These are phyloP conservation scores for Backusella morwellensis DNA, from an alignment of 192 early-diverging fungal species.

Conservation along the genomic window DNA sequence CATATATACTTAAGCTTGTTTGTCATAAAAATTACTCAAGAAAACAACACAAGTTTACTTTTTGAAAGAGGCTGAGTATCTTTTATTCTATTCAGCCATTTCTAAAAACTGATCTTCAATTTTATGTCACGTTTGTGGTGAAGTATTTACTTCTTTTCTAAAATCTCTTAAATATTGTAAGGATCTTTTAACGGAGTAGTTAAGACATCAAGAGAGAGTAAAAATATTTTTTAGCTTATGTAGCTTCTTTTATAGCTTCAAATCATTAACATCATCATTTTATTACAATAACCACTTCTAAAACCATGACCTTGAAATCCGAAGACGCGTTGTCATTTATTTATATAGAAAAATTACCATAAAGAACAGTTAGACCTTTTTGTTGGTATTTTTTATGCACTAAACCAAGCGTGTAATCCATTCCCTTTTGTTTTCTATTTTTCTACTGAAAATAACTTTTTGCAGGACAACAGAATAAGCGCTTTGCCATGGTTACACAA, in stretches of 20 bases:
- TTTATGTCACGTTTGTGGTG: not conserved
- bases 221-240: too few relatives aligned
- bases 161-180: not conserved
- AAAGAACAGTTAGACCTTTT: not conserved
- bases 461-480: not conserved
- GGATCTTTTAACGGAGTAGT: not conserved
- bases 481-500: not conserved
- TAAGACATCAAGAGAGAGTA: not conserved
- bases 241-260: too few relatives aligned
- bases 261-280: not conserved
- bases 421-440: not conserved
- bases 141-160: not conserved
- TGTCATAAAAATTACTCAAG: not conserved
- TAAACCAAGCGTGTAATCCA: not conserved
- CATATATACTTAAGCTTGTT: not conserved
- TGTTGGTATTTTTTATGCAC: not conserved
- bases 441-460: conserved; percentile 3
- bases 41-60: not conserved
- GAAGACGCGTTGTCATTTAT: not conserved
- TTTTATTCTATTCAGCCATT: not conserved
- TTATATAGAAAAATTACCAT: not conserved
- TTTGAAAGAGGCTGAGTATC: not conserved
- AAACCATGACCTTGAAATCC: not conserved
- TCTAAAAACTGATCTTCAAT: not conserved
- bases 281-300: not conserved